Evolutionary conservation across 768 basidiomycete genomes (phyloP).

Genomic region (Lyophyllum semitale): DNA sequence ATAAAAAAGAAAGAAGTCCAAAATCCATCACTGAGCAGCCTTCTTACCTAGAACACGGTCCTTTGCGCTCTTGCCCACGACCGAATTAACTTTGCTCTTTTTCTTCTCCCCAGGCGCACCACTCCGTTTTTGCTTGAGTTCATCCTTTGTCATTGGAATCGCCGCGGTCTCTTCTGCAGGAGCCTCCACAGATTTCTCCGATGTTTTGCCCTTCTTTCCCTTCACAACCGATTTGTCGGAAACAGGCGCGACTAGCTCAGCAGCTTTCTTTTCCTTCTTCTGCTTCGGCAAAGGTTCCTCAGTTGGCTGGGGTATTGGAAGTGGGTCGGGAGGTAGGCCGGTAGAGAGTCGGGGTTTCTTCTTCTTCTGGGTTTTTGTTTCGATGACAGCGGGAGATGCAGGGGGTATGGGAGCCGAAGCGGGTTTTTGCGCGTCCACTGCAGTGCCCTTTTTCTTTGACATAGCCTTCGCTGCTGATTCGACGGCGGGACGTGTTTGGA

Average conservation of each 20-base stretch:
- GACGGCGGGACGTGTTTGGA: background rate
- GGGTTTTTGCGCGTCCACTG: background rate
- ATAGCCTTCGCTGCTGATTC: background rate
- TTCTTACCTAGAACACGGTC: conserved; percentile 56
- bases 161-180: background rate
- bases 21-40: conserved; percentile 32
- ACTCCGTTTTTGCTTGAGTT: conserved; percentile 55
- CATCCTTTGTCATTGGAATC: conserved; percentile 37
- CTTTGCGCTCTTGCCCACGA: conserved; percentile 55
- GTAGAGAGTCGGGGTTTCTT: background rate
- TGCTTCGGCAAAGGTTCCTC: conserved; percentile 5
- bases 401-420: background rate
- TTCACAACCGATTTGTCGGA: conserved; percentile 14
- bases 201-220: conserved; percentile 12
- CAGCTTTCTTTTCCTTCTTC: conserved; percentile 8
- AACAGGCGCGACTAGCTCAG: conserved; percentile 10
- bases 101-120: conserved; percentile 54
- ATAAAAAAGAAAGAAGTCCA: background rate
- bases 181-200: conserved; percentile 11
- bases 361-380: conserved; percentile 11
- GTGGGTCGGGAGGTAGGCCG: background rate
- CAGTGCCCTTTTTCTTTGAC: background rate
- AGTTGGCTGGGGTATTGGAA: background rate
- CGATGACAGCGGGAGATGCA: conserved; percentile 1
- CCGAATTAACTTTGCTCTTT: conserved; percentile 45